These are phyloP conservation scores for Gossypium arboreum DNA, from an alignment of 345 rosid genomes.

Conservation along the genomic window DNA sequence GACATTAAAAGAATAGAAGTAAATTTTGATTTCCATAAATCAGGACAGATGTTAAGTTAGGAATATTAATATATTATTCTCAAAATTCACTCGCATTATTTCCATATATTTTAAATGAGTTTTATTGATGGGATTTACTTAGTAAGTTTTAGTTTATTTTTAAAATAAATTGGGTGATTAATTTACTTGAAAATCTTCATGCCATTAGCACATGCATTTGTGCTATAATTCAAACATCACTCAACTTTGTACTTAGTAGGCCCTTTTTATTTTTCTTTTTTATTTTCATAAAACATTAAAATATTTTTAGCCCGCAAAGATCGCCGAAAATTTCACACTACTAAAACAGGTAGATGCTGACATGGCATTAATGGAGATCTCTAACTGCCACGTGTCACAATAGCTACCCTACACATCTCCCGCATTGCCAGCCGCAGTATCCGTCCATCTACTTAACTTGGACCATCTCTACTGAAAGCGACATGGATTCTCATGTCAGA, in stretches of 20 bases:
- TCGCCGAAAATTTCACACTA: slow-evolving; percentile 30
- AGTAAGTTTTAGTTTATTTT: background rate
- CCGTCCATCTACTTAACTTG: slow-evolving; percentile 29
- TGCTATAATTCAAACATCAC: slow-evolving; percentile 34
- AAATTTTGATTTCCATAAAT: too few species aligned
- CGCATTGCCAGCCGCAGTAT: slow-evolving; percentile 24
- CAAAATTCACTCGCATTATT: too few species aligned
- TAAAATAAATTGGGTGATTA: background rate
- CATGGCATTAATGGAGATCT: slow-evolving; percentile 20
- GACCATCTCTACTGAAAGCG: slow-evolving; percentile 18
- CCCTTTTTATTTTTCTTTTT: background rate
- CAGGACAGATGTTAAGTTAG: too few species aligned
- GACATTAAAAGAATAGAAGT: too few species aligned
- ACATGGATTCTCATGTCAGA: slow-evolving; percentile 19
- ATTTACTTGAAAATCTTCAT: background rate
- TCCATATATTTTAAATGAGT: too few species aligned
- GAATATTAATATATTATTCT: too few species aligned
- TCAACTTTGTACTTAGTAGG: background rate
- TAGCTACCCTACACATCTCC: slow-evolving; percentile 21
- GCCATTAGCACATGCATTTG: slow-evolving; percentile 48
- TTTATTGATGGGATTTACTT: too few species aligned
- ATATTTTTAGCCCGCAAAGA: slow-evolving; percentile 28
- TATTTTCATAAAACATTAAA: background rate
- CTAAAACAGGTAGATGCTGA: slow-evolving; percentile 6
- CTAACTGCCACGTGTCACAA: slow-evolving; percentile 15